phyloP scores from a whole-genome alignment of 1,284 basidiomycete genomes.

The Moesziomyces sp. region DNA sequence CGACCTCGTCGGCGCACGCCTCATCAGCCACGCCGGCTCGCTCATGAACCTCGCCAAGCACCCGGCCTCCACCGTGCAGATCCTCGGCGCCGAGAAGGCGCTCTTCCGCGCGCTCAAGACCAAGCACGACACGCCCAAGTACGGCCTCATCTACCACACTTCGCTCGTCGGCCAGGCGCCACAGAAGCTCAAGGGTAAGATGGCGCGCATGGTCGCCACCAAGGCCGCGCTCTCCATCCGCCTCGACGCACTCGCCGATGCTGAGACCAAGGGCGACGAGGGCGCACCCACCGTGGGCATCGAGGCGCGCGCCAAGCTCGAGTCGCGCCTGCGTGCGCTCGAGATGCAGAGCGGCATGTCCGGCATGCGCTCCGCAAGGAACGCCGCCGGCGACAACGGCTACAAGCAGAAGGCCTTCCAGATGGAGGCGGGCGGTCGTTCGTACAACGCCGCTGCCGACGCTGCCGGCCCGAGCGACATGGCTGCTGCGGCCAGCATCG shows the following conservation, averaged over 20 bases:
- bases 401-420: constrained; percentile 65
- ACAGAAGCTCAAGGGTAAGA: constrained; percentile 98
- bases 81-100: constrained; percentile 97
- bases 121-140: constrained; percentile 98
- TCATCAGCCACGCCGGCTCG: constrained; percentile 96
- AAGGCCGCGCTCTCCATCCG: constrained; percentile 90
- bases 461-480: constrained; percentile 49
- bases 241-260: constrained; percentile 92
- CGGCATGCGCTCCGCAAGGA: constrained; percentile 49
- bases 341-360: constrained; percentile 71
- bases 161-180: constrained; percentile 93
- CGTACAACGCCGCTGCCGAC: constrained; percentile 64
- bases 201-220: constrained; percentile 99
- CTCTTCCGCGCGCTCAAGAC: constrained; percentile 98
- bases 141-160: constrained; percentile 93
- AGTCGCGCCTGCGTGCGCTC: constrained; percentile 88
- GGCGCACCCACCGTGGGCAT: constrained; percentile 85
- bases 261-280: constrained; percentile 86
- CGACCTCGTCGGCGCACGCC: constrained; percentile 92
- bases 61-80: constrained; percentile 97
- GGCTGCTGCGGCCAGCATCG: constrained; percentile 36
- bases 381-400: constrained; percentile 51
- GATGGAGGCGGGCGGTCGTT: constrained; percentile 54
- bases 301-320: constrained; percentile 92
- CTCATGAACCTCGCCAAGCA: constrained; percentile 93